Evolutionary conservation across 176 grass and related monocot species (phyloP), one percentile per base, ranked within the genome.

Genomic region (Eragrostis curvula): DNA sequence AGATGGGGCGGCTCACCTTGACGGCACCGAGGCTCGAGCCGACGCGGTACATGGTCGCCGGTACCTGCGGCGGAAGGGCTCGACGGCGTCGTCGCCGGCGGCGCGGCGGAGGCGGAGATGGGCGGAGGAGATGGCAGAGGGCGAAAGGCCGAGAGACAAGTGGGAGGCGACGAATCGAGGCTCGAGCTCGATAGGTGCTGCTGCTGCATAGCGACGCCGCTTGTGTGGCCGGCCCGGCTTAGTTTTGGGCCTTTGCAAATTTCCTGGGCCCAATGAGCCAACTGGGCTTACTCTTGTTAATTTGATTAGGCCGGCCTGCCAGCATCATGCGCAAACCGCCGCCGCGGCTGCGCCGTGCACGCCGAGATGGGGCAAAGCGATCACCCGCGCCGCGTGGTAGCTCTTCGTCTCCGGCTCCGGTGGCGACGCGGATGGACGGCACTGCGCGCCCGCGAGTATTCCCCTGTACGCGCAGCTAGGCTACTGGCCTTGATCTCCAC

Each of bases 21-120:
- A 93, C 82, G 65, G 90, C 72, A 9, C 86, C 74, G 90, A 98
- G 85, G 76, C 77, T 79, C 50, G 90, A 93, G 18, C 82, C 68
- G 49, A 87, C 79, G 42, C 89, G 82, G 85, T 95, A 91, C 96
- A 98, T 98, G 88, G 55, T 58, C 78, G 49, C 24, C 29, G 51
- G 40, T 41, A 68, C 63, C 58, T 57, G 78, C 28, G 36, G 73
- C 65, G 18, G 71, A 44, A 41, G 45, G 14, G 64, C 36, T 78
- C 62, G 81, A 40, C 30, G 70, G 68, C 12, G 21, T 53, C 12
- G 82, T 83, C 69, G 47, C 74, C 85, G 84, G 45, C 81, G 74
- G 83, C 50, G 79, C 68, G 63, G 74, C 46, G 86, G 81, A 24
- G 29, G 77, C 28, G 56, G 89, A 15, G 27, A 29, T 29, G 14